These are phyloP conservation scores for Dillenia suffruticosa DNA, from an alignment of 164 flowering plant species.

Conservation along the genomic window DNA sequence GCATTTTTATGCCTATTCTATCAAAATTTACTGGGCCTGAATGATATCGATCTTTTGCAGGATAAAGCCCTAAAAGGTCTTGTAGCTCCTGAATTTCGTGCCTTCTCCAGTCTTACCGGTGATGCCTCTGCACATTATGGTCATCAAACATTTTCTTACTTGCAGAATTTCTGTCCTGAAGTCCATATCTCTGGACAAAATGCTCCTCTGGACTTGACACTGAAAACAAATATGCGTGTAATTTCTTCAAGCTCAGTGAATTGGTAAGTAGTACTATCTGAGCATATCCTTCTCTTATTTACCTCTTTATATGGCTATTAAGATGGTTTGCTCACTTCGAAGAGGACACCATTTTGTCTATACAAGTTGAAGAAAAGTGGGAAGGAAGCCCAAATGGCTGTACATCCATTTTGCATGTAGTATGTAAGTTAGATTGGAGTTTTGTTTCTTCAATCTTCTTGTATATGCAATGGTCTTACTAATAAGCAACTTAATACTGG, in stretches of 20 bases:
- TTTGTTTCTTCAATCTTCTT: not conserved
- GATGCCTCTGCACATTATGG: constrained; percentile 31
- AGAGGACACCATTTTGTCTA: too few species aligned
- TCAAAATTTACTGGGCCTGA: too few species aligned
- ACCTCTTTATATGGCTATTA: not conserved
- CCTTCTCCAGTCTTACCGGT: constrained; percentile 18
- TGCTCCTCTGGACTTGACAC: constrained; percentile 76
- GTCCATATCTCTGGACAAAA: constrained; percentile 43
- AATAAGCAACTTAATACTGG: not conserved
- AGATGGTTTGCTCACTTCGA: too few species aligned
- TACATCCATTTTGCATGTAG: too few species aligned
- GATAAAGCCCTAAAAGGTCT: constrained; percentile 74
- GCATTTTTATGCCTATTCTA: not conserved
- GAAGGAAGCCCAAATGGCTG: too few species aligned
- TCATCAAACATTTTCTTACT: constrained; percentile 16
- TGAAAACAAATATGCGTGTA: constrained; percentile 71
- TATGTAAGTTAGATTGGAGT: too few species aligned
- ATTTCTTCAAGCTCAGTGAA: constrained; percentile 64
- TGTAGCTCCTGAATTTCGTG: constrained; percentile 37
- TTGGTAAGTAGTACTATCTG: constrained; percentile 45
- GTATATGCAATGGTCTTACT: not conserved
- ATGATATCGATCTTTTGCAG: constrained; percentile 20
- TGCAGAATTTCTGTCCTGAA: constrained; percentile 37
- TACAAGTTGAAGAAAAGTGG: too few species aligned
- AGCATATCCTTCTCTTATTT: not conserved